These are phyloP conservation scores for Aspergillus wentii DNA, from an alignment of 495 filamentous ascomycete genomes.

Conservation along the genomic window DNA sequence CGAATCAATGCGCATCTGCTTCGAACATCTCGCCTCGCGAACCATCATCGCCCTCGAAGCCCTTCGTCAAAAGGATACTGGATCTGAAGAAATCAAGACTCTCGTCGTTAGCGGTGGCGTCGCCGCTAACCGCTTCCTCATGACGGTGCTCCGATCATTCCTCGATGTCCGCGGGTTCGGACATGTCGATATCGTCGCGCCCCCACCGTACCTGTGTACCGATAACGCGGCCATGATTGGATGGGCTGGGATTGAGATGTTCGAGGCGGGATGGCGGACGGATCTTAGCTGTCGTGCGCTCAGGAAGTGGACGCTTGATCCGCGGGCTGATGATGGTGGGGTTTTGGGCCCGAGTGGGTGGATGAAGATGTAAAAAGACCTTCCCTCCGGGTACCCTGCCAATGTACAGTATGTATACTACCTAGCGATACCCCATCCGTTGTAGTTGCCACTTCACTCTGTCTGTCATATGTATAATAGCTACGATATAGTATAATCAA, in stretches of 20 bases:
- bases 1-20: constrained; percentile 70
- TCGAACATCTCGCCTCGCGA: constrained; percentile 79
- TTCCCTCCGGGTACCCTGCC: neutral
- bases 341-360: constrained; percentile 40
- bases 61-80: constrained; percentile 17
- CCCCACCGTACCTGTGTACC: constrained; percentile 72
- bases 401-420: too few relatives aligned
- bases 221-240: constrained; percentile 99
- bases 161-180: constrained; percentile 60
- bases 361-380: constrained; percentile 10
- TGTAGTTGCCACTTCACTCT: too few relatives aligned
- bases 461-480: too few relatives aligned
- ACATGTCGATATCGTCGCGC: constrained; percentile 61
- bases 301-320: constrained; percentile 77
- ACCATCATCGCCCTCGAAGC: constrained; percentile 60
- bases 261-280: constrained; percentile 65
- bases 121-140: constrained; percentile 74
- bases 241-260: constrained; percentile 94
- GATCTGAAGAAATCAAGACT: constrained; percentile 40
- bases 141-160: constrained; percentile 56
- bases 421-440: constrained; percentile 5
- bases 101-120: constrained; percentile 88
- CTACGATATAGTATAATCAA: too few relatives aligned
- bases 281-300: constrained; percentile 53
- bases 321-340: constrained; percentile 46